Evolutionary conservation across 768 basidiomycete genomes (phyloP), one percentile per base, ranked within the genome.

Genomic region (Mycena latifolia): DNA sequence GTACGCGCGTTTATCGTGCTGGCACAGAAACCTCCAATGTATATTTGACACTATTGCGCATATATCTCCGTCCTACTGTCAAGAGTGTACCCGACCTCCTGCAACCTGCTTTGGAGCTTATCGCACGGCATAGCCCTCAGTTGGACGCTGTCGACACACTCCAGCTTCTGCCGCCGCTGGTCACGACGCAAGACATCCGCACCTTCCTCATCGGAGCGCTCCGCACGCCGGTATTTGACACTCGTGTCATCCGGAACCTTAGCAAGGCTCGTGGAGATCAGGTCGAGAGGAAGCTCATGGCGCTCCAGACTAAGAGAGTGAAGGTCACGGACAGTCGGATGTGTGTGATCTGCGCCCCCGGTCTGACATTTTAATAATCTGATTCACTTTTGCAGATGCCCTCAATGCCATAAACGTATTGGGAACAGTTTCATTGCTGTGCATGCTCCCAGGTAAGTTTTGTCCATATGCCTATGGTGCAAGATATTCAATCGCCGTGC

Each of bases 351-450:
- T 58, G 35, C 35, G 17, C 52, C 43, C 15, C 37, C 15, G 29
- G 20, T 61, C 43, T 45, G 2, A 33, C 50, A 53, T 46, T 18
- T 58, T 56, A 62, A 59, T 57, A 52, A 52, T 15, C 22, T 66
- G 51, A 43, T 46, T 60, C 22, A 24, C 55, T 50, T 63, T 59
- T 69, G n/a, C n/a, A 97, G 96, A 78, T 99, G 96, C 71, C 96
- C 96, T 1, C 93, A 96, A 76, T 98, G 97, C 73, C 93, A 96
- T 74, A 98, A 99, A 72, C 88, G 96, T 18, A 80, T 99, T 25
- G 96, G 96, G 7, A 91, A 90, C 69, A 96, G 94, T 66, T 95
- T 96, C 35, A 96, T 99, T 70, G 95, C 95, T 0, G 93, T 97
- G 2, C 96, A 98, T 82, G 83, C 91, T 10, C 96, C 96, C 43